phyloP scores from a whole-genome alignment of 176 grass and related monocot species.

The Otatea glauca region DNA sequence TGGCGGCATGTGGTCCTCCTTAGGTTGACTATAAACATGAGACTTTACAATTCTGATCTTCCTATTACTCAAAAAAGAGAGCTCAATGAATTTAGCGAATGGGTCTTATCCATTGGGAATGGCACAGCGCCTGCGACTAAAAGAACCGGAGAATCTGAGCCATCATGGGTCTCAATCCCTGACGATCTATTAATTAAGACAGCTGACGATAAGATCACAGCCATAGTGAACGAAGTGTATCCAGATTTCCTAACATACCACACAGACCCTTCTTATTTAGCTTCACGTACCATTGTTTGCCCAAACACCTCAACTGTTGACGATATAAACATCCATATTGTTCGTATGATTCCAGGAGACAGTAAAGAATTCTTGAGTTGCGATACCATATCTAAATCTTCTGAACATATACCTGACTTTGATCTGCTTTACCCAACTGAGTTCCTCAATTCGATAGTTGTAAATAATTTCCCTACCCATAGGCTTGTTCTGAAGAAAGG shows the following conservation, averaged over 20 bases:
- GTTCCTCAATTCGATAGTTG: neutral
- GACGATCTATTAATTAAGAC: neutral
- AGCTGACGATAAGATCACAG: neutral
- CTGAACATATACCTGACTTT: neutral
- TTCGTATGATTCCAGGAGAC: neutral
- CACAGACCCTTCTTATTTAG: neutral
- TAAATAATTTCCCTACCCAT: neutral
- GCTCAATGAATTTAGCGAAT: neutral
- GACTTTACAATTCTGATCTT: neutral
- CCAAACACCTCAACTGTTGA: neutral
- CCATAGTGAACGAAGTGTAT: neutral
- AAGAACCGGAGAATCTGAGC: neutral
- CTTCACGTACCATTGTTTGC: neutral
- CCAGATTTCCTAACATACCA: neutral
- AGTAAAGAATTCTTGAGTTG: no score
- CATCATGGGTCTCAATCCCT: neutral
- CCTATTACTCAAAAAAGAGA: neutral
- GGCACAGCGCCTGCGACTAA: neutral
- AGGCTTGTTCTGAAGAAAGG: neutral
- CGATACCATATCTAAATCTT: no score
- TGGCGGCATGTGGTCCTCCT: no score
- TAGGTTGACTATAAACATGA: no score
- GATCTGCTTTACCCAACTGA: neutral
- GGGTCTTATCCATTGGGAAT: neutral
- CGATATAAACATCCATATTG: neutral